Conservation (phyloP, 768 basidiomycete genomes). For the Trametes meyenii region DNA sequence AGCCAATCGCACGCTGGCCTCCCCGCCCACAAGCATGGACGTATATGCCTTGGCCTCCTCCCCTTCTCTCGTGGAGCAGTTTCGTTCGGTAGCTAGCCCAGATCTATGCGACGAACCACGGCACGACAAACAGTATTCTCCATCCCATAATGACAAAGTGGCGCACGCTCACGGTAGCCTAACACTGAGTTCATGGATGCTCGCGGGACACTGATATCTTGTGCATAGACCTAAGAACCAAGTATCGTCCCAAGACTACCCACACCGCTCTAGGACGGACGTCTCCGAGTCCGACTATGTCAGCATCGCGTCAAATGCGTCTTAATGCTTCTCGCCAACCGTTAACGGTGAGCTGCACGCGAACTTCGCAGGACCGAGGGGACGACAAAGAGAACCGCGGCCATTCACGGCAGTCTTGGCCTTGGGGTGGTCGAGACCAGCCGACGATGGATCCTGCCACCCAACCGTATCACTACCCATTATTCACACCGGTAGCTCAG, state of each 20-base stretch:
- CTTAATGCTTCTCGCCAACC: too few species aligned
- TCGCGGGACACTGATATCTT: not conserved
- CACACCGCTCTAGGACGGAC: not conserved
- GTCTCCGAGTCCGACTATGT: not conserved
- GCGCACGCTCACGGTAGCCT: not conserved
- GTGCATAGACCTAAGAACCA: not conserved
- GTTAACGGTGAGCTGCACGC: too few species aligned
- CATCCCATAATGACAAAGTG: not conserved
- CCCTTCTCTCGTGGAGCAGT: constrained; percentile 23
- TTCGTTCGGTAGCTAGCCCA: not conserved
- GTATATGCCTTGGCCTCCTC: constrained; percentile 17
- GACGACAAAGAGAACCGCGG: too few species aligned
- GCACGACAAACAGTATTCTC: not conserved
- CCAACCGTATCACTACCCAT: not conserved
- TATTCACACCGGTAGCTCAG: not conserved
- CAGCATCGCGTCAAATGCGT: too few species aligned
- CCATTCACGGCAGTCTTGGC: too few species aligned
- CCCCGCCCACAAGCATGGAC: constrained; percentile 9
- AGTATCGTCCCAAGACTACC: not conserved
- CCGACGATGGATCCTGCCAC: too few species aligned
- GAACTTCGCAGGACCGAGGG: too few species aligned
- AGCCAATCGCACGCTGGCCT: constrained; percentile 14
- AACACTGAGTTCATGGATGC: too few species aligned
- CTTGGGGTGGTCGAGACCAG: too few species aligned
- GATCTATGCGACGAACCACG: not conserved